Evolutionary conservation across 23 red algal genomes (phyloP), one percentile per base, ranked within the genome.

Genomic region (Chondrus crispus): DNA sequence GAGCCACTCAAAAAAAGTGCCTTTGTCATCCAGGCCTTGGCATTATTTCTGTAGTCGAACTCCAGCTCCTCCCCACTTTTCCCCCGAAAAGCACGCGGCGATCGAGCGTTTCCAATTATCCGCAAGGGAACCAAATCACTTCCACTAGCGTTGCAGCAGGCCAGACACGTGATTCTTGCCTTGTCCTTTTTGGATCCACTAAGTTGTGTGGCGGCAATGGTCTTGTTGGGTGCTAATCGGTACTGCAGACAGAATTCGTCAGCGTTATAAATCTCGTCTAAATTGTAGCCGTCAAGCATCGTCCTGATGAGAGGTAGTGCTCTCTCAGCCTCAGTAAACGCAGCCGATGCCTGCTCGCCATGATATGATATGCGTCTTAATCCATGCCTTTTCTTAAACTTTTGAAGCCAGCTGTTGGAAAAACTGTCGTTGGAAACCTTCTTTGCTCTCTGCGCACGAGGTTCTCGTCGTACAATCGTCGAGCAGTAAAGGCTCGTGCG

Each of bases 361-460:
- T 69, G 53, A 30, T n/a, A 40, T 68, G 58, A 24, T 46, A 48
- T 69, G 19, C 66, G 51, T 46, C 62, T 68, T 1, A 86, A 62
- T 24, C 62, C 62, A 30, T 72, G 70, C 43, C 82, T 68, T 22
- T 86, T 86, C 82, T 68, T 86, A 38, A 60, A 86, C 18, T 86
- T 86, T 55, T 72, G 49, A 46, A 86, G 53, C 82, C 82, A 86
- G n/a, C 82, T 62, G 62, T 70, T 70, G n/a, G 63, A 86, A 52
- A 86, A 86, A 35, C 62, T n/a, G n/a, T n/a, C n/a, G n/a, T n/a
- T n/a, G n/a, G n/a, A n/a, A n/a, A n/a, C n/a, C n/a, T n/a, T n/a
- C n/a, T n/a, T n/a, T n/a, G n/a, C n/a, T n/a, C n/a, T n/a, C n/a
- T n/a, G n/a, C n/a, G n/a, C n/a, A n/a, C n/a, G n/a, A n/a, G n/a